These are phyloP conservation scores for Exserohilum rostratum DNA, from an alignment of 2,329 filamentous ascomycete genomes.

Conservation along the genomic window DNA sequence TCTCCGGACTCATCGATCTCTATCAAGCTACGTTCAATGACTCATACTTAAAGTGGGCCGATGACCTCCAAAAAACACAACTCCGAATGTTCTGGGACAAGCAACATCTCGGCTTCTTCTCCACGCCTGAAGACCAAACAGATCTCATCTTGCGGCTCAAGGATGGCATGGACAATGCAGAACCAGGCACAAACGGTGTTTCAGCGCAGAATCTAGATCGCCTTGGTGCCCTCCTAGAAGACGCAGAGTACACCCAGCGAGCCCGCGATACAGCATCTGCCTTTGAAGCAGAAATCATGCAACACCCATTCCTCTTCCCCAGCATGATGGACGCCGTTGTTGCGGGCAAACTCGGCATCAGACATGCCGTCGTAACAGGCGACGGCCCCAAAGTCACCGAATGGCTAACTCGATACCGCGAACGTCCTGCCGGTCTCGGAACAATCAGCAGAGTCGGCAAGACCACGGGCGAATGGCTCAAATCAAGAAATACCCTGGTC, in stretches of 20 bases:
- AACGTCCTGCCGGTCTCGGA: conserved; percentile 45
- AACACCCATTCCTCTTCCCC: conserved; percentile 91
- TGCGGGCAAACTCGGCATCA: conserved; percentile 72
- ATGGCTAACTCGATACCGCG: conserved; percentile 50
- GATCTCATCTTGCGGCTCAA: conserved; percentile 86
- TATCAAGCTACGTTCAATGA: conserved; percentile 83
- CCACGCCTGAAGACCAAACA: conserved; percentile 65
- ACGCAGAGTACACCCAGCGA: conserved; percentile 66
- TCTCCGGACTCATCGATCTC: conserved; percentile 80
- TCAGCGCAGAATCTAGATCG: conserved; percentile 88
- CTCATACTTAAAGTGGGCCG: conserved; percentile 77
- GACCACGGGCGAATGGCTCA: conserved; percentile 55
- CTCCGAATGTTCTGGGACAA: conserved; percentile 78
- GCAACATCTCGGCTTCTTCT: conserved; percentile 70
- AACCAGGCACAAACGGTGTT: conserved; percentile 87
- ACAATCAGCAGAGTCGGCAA: conserved; percentile 46
- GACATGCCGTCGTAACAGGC: conserved; percentile 63
- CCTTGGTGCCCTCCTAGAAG: conserved; percentile 71
- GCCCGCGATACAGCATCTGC: conserved; percentile 79
- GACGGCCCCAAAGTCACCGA: conserved; percentile 51
- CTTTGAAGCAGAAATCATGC: conserved; percentile 89
- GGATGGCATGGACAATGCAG: conserved; percentile 90
- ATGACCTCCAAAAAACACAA: conserved; percentile 79
- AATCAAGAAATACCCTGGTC: conserved; percentile 56
- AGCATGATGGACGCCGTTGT: conserved; percentile 80